These are phyloP conservation scores for Nadsonia commutata DNA, from an alignment of 1,139 yeast species.

Conservation along the genomic window DNA sequence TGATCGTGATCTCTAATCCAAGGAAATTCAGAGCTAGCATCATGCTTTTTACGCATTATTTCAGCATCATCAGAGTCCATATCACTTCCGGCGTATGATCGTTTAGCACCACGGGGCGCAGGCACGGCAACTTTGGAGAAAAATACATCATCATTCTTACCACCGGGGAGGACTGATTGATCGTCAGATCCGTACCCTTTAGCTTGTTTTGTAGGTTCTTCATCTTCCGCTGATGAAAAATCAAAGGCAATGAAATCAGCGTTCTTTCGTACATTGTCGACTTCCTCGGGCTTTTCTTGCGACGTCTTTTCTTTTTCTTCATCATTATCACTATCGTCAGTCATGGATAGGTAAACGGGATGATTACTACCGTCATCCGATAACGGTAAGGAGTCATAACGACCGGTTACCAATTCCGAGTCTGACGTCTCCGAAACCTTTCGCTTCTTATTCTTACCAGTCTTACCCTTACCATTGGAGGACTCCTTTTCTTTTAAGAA, in stretches of 20 bases:
- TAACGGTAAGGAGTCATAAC: not conserved
- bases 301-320: not conserved
- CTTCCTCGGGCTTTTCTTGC: no score
- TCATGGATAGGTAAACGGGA: no score
- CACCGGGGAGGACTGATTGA: not conserved
- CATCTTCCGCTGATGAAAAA: not conserved
- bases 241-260: not conserved
- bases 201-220: not conserved
- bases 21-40: conserved; percentile 34
- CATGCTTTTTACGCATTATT: not conserved
- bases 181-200: not conserved
- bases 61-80: not conserved
- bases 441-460: not conserved
- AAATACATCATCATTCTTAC: not conserved
- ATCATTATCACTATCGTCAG: not conserved
- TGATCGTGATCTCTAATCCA: conserved; percentile 74
- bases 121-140: not conserved
- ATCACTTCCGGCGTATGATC: not conserved
- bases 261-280: not conserved
- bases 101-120: not conserved
- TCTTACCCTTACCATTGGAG: not conserved
- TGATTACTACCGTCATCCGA: not conserved
- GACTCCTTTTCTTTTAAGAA: not conserved
- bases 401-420: not conserved
- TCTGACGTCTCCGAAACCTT: not conserved